A percentile compares a stretch with the other conserved stretches of the same genome.
These are phyloP conservation scores for Pseudozyma tsukubaensis DNA, from an alignment of 1,284 basidiomycete species.

Conservation along the genomic window DNA sequence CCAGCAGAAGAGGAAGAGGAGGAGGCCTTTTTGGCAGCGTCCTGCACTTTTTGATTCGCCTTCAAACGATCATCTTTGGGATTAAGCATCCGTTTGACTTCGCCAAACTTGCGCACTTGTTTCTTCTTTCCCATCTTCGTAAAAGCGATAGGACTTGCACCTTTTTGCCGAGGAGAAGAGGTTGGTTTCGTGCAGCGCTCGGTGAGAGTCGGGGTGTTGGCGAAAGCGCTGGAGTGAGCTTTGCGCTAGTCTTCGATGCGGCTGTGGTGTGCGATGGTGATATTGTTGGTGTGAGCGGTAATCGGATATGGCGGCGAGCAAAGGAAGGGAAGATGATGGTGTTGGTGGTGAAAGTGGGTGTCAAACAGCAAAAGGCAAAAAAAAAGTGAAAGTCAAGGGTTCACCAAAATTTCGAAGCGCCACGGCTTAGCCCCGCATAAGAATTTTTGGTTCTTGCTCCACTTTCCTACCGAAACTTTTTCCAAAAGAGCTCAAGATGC, in stretches of 20 bases:
- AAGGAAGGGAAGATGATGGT: not conserved
- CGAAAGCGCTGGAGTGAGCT: too few species aligned
- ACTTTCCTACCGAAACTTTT: conserved; percentile 6
- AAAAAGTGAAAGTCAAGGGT: not conserved
- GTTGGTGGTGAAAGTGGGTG: not conserved
- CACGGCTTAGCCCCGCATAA: not conserved
- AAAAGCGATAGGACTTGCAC: too few species aligned
- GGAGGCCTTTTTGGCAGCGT: conserved; percentile 52
- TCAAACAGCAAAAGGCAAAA: not conserved
- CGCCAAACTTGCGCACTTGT: conserved; percentile 93
- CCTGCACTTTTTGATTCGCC: conserved; percentile 72
- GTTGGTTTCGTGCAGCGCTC: not conserved
- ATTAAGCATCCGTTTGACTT: conserved; percentile 93
- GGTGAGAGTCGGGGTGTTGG: too few species aligned
- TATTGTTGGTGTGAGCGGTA: not conserved
- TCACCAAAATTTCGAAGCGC: conserved; percentile 2
- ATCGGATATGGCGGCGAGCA: not conserved
- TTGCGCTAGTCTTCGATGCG: too few species aligned
- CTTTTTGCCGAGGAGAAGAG: not conserved
- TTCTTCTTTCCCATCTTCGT: conserved; percentile 81
- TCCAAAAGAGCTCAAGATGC: too few species aligned
- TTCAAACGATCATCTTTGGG: conserved; percentile 93
- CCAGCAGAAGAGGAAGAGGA: conserved; percentile 9
- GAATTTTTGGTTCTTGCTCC: conserved; percentile 1
- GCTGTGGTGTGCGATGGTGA: not conserved